Base-by-base conservation (phyloP, 2,329 filamentous ascomycete species). In the Nigrospora oryzae region DNA sequence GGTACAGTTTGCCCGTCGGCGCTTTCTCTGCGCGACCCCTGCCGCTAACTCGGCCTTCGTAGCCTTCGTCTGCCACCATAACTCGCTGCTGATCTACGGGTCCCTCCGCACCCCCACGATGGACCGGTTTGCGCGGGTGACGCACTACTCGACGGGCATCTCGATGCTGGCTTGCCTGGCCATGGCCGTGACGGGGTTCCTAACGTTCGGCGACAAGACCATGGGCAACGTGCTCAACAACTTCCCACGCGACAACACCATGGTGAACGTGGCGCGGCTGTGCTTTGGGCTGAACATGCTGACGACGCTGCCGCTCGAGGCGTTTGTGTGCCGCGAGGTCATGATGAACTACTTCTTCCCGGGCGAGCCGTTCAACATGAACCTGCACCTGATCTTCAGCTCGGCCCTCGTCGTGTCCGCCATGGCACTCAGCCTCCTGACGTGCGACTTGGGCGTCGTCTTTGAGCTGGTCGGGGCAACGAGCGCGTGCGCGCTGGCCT, bases 251-350 rank as follows among this genome's bases (percentile, higher is more conserved):
- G 82, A 94, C 66, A 97, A 95, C 65, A 75, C 84, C 55, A 84
- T 97, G 80, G 89, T 97, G 60, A 97, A 96, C 65, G 76, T 98
- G 47, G 93, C 93, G 17, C 84, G 93, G 43, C 76, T 98, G 42
- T 96, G 89, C 67, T 97, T 98, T 61, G 93, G 93, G 2, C 77
- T 98, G 53, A 98, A 98, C 73, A 98, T 98, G 93, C 81, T 98
- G 57, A 96, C 93, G 13, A 97, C 93, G 2, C 73, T 98, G 33
- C 93, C 93, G 0, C 83, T 98, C 48, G 93, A 98, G 71, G 90
- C 89, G 14, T 98, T 98, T 63, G 93, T 98, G 44, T 98, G 93
- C 66, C 81, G 93, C 58, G 93, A 96, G 66, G 90, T 96, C 51
- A 95, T 96, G 87, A 79, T 88, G 54, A 89, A 88, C 51, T 96